Evolutionary conservation across 2,329 filamentous ascomycete genomes (phyloP).

Genomic region (Ophiostoma angusticollis): DNA sequence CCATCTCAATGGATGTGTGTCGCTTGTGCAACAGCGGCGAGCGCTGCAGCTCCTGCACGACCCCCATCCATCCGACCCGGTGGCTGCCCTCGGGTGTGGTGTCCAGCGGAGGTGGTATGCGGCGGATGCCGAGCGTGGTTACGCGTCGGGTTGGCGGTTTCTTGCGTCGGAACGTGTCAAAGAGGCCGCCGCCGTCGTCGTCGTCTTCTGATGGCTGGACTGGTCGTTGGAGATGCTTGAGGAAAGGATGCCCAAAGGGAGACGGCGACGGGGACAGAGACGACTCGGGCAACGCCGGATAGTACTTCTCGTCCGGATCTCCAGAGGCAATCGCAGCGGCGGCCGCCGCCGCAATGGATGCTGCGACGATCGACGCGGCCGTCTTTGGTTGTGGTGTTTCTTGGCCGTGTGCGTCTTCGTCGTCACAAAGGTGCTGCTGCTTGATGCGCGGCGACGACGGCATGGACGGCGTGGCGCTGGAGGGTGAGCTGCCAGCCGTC

Average conservation of each 20-base stretch:
- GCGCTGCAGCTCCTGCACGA: slow-evolving; percentile 48
- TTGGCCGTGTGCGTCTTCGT: too few species aligned
- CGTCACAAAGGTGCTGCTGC: too few species aligned
- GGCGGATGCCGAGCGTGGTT: slow-evolving; percentile 34
- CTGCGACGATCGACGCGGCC: slow-evolving; percentile 10
- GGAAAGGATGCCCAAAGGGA: slow-evolving; percentile 4
- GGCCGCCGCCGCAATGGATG: slow-evolving; percentile 7
- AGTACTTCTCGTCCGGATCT: slow-evolving; percentile 4
- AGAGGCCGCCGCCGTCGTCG: slow-evolving; percentile 30
- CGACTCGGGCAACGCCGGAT: neutral
- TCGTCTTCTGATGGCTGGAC: slow-evolving; percentile 14
- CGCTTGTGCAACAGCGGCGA: slow-evolving; percentile 48
- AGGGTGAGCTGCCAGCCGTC: slow-evolving; percentile 4
- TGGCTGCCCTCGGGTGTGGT: slow-evolving; percentile 34
- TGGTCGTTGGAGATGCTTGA: slow-evolving; percentile 5
- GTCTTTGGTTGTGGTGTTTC: too few species aligned
- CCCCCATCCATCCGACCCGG: slow-evolving; percentile 47
- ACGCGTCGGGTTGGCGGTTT: slow-evolving; percentile 40
- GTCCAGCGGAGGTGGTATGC: too few species aligned
- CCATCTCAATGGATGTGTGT: slow-evolving; percentile 48
- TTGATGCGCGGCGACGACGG: slow-evolving; percentile 16
- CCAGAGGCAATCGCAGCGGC: slow-evolving; percentile 5
- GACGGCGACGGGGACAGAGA: slow-evolving; percentile 1
- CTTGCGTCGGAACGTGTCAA: slow-evolving; percentile 31
- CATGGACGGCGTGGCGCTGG: slow-evolving; percentile 5